Evolutionary conservation across 352 stramenopile species (phyloP), one percentile per base, ranked within the genome.

Genomic region (Phytophthora kernoviae): DNA sequence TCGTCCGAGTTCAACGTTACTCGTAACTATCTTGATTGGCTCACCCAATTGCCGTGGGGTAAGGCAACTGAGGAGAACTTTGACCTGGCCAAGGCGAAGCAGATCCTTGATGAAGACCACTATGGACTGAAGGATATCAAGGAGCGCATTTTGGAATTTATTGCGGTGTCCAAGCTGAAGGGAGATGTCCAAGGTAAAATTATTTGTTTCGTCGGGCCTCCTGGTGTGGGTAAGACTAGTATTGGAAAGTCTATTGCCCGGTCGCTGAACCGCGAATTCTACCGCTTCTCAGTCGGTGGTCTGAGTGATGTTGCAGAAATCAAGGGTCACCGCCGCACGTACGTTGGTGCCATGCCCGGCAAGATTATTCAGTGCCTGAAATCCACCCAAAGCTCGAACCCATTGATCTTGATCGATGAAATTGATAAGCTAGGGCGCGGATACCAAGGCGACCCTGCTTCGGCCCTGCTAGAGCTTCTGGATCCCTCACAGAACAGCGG

Each of bases 351-450:
- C 0, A 99, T 99, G 97, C 98, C 98, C 0, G 98, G 98, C 49
- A 99, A 99, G 63, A 87, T 99, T 7, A 98, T 99, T 54, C 97
- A 99, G 75, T 98, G 95, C 55, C 77, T 99, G n/a, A 99, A 99
- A 79, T 93, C 82, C 1, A 97, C 93, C 1, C 90, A 97, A 47
- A 98, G 90, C 47, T 96, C 84, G 20, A 99, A 99, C 74, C 97
- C 97, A 22, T 62, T 99, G n/a, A 91, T 99, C 24, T 68, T 99
- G 20, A 99, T 99, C 61, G 98, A 99, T 73, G 91, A 98, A 49
- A 96, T 98, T 48, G 91, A 98, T 70, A 98, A 98, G 60, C 70
- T 94, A 18, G 84, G 88, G 9, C 78, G 79, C 27, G 86, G 86
- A 24, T 87, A 94, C 63, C 83, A 96, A 58, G 97, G 97, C 15